phyloP scores from a whole-genome alignment of 2,329 filamentous ascomycete genomes.

The Fusarium nurragi region DNA sequence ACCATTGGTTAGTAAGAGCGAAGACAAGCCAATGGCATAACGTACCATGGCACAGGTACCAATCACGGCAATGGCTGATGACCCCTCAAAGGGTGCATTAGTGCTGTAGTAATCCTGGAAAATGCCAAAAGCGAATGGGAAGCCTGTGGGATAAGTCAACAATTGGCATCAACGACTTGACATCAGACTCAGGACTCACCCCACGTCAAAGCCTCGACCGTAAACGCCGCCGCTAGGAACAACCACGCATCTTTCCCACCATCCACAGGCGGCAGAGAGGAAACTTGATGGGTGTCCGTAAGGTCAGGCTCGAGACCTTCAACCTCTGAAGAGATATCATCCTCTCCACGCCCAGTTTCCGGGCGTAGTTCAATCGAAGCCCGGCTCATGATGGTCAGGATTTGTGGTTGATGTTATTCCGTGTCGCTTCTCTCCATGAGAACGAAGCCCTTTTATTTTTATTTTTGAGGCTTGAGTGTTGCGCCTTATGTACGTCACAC shows the following conservation, averaged over 20 bases:
- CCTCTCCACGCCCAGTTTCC: neutral
- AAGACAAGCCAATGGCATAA: conserved; percentile 24
- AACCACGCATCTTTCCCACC: conserved; percentile 49
- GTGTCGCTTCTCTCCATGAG: neutral
- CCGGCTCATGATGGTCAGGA: neutral
- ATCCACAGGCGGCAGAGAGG: conserved; percentile 45
- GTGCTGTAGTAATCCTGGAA: conserved; percentile 75
- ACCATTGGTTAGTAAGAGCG: neutral
- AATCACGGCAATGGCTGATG: conserved; percentile 66
- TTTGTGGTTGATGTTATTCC: neutral
- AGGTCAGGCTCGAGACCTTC: neutral
- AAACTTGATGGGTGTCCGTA: neutral
- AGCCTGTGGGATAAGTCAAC: conserved; percentile 56
- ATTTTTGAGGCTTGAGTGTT: neutral
- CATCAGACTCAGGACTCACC: conserved; percentile 32
- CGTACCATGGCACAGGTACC: conserved; percentile 69
- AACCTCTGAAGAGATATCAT: neutral
- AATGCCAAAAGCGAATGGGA: conserved; percentile 74
- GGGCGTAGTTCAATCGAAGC: conserved; percentile 2
- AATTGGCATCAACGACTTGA: fast-evolving
- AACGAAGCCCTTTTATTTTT: neutral
- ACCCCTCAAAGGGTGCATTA: conserved; percentile 65
- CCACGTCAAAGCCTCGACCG: conserved; percentile 49
- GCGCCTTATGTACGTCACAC: neutral
- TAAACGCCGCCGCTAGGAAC: conserved; percentile 47